Base-by-base conservation (phyloP, 2,329 filamentous ascomycete species). In the Botryotinia calthae region DNA sequence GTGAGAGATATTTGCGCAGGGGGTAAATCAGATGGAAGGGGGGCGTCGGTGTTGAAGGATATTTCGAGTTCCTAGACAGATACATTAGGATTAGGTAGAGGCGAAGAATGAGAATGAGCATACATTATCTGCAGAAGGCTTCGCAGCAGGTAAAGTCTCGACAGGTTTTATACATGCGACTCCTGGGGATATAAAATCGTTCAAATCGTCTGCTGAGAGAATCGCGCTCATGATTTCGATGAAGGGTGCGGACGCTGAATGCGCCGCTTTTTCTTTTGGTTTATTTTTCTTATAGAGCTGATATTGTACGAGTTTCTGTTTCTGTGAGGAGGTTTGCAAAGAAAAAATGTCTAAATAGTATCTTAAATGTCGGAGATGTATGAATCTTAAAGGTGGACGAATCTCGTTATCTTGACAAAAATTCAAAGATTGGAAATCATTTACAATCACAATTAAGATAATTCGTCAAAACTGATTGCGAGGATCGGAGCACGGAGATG, bases 141-240 rank as follows among this genome's bases (percentile, higher is more conserved):
- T 86, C n/a, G 63, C 54, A 67, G 87, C 83, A 2, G 96, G 95
- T 22, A 99, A 88, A 2, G 94, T 97, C 82, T 99, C 96, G 81
- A 99, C 88, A 42, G 96, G 96, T 81, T 99, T 98, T 83, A 99
- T 98, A 84, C 96, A 99, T 75, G 96, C 96, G 80, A 99, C 95
- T 75, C 95, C 95, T 22, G 96, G 96, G 73, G 93, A 96, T 81
- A 99, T 99, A 85, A 99, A 99, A 86, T 99, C 96, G 86, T 99
- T 99, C 75, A 99, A 87, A 82, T 98, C 95, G 85, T 99, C 95
- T 80, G 92, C 91, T 72, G 95, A 98, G 79, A 99, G 91, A 80
- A 99, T 99, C 75, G 96, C 96, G 81, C 94, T 97, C 96, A 99
- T 99, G 75, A 82, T 86, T 64, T 61, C 28, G 51, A 70, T n/a